A percentile compares a stretch with the other conserved stretches of the same genome.
These are phyloP conservation scores for Phytophthora fragariae DNA, from an alignment of 352 stramenopile species.

Conservation along the genomic window DNA sequence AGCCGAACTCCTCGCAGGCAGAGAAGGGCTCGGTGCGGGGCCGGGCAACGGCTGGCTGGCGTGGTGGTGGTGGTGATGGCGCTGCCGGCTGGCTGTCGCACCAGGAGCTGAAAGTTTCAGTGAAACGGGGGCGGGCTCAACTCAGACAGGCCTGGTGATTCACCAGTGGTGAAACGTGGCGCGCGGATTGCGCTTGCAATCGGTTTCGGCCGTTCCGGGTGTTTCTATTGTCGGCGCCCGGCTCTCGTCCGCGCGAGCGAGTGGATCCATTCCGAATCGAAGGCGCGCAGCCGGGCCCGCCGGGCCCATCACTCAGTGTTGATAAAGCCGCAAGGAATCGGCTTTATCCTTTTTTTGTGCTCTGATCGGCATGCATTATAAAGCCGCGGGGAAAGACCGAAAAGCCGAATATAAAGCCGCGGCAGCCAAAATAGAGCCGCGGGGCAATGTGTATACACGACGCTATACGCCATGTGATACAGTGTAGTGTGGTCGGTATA, in stretches of 20 bases:
- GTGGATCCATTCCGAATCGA: constrained; percentile 29
- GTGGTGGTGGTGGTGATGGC: constrained; percentile 1
- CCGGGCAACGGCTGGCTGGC: constrained; percentile 18
- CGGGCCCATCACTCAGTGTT: constrained; percentile 11
- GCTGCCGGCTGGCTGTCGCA: constrained; percentile 18
- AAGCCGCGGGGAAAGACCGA: too few relatives aligned
- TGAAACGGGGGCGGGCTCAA: constrained; percentile 27
- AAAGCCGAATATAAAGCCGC: too few relatives aligned
- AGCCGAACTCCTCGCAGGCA: constrained; percentile 12
- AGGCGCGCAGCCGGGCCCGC: constrained; percentile 18
- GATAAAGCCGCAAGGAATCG: too few relatives aligned
- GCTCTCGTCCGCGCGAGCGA: constrained; percentile 23
- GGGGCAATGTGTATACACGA: too few relatives aligned
- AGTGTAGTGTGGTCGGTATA: too few relatives aligned
- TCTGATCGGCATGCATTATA: too few relatives aligned
- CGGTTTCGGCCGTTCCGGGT: constrained; percentile 9
- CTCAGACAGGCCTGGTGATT: constrained; percentile 25
- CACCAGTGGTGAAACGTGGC: constrained; percentile 29
- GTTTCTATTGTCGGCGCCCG: constrained; percentile 33
- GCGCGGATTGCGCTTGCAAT: constrained; percentile 5
- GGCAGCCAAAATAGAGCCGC: too few relatives aligned
- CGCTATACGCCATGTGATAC: too few relatives aligned
- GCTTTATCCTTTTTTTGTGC: too few relatives aligned
- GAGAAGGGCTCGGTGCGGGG: constrained; percentile 26
- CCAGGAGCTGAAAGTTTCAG: too few relatives aligned